Conservation (phyloP, 345 rosid genomes). For the Erucastrum elatum region DNA sequence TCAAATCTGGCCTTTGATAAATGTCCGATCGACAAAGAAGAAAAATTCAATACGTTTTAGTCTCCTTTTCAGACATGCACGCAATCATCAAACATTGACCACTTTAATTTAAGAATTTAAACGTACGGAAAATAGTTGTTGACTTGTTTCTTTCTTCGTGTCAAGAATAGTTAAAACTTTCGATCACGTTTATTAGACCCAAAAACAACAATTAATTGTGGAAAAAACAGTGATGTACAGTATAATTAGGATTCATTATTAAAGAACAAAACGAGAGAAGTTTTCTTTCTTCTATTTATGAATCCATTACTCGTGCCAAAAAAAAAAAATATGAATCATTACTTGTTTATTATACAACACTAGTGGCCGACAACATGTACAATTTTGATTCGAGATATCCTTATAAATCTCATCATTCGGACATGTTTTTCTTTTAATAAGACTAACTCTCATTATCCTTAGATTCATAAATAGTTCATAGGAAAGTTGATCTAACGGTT, state of each 20-base stretch:
- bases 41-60: background rate
- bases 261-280: background rate
- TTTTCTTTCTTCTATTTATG: background rate
- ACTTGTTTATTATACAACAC: background rate
- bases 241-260: background rate
- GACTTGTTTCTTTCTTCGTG: slow-evolving; percentile 12
- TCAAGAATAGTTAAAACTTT: background rate
- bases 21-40: background rate
- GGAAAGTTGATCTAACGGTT: slow-evolving; percentile 25
- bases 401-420: slow-evolving; percentile 14
- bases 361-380: slow-evolving; percentile 34
- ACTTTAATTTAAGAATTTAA: background rate
- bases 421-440: background rate
- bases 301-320: background rate
- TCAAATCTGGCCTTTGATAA: background rate
- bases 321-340: no score
- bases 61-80: background rate
- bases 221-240: no score
- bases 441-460: background rate
- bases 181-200: background rate
- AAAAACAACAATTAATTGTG: background rate
- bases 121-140: background rate
- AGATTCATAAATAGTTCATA: background rate
- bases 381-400: slow-evolving; percentile 6
- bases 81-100: background rate